Evolutionary conservation across 352 stramenopile species (phyloP).

Genomic region (Chrysophaeum taylorii): DNA sequence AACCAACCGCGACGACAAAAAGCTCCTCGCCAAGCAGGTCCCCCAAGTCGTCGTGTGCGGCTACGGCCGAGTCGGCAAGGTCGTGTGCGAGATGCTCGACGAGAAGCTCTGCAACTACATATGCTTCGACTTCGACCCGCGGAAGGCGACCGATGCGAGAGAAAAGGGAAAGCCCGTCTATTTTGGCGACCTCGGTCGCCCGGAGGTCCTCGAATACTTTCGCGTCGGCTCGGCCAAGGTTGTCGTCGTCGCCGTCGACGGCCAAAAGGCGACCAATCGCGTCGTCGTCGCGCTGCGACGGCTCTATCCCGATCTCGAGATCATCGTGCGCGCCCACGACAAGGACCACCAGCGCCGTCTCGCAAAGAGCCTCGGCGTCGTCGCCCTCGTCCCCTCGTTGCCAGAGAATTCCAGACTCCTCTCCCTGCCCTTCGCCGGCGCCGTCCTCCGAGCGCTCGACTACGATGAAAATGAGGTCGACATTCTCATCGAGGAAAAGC

Average conservation of each 20-base stretch:
- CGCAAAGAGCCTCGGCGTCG: constrained; percentile 53
- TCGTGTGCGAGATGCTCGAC: constrained; percentile 68
- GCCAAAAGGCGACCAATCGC: constrained; percentile 55
- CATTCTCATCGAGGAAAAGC: constrained; percentile 33
- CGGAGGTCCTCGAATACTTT: constrained; percentile 64
- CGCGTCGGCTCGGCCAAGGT: constrained; percentile 62
- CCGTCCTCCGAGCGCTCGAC: constrained; percentile 57
- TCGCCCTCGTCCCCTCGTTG: constrained; percentile 65
- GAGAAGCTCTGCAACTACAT: constrained; percentile 69
- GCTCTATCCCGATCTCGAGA: constrained; percentile 62
- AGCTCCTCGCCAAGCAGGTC: constrained; percentile 25
- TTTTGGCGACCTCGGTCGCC: constrained; percentile 60
- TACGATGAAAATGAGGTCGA: constrained; percentile 52
- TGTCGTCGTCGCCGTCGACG: constrained; percentile 60
- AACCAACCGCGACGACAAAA: neutral
- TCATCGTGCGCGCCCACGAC: constrained; percentile 59
- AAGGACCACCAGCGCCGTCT: constrained; percentile 61
- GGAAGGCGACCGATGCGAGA: constrained; percentile 62
- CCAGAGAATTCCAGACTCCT: constrained; percentile 67
- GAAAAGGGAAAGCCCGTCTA: constrained; percentile 62
- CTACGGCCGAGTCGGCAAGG: constrained; percentile 63
- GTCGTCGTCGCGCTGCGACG: constrained; percentile 60
- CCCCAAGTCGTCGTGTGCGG: constrained; percentile 63
- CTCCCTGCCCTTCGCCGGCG: constrained; percentile 64
- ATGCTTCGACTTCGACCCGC: constrained; percentile 61